Percentiles rank a stretch among this genome's conserved stretches.
Conservation (phyloP, 169 alveolate species). For the Plasmodium blacklocki region DNA sequence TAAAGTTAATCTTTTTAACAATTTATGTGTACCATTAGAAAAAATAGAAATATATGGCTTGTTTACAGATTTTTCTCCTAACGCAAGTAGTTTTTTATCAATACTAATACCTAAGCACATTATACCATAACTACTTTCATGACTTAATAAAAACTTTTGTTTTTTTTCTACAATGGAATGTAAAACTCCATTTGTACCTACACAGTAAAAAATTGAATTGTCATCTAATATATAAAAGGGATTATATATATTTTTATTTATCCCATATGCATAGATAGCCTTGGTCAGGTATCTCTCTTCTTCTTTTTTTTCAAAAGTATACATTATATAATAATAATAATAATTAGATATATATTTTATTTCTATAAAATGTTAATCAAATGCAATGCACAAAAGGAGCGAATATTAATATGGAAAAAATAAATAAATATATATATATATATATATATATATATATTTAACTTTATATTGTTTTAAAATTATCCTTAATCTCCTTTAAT, state of each 20-base stretch:
- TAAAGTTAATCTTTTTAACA: slow-evolving; percentile 37
- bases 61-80: slow-evolving; percentile 61
- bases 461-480: background rate
- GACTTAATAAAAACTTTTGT: slow-evolving; percentile 53
- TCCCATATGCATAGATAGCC: slow-evolving; percentile 73
- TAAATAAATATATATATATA: background rate
- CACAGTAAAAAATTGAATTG: slow-evolving; percentile 43
- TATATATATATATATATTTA: background rate
- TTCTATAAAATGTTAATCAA: too few relatives aligned
- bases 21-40: slow-evolving; percentile 13
- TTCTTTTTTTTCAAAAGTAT: slow-evolving; percentile 26
- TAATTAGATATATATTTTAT: too few relatives aligned
- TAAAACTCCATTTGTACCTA: slow-evolving; percentile 68
- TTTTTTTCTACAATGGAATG: slow-evolving; percentile 47
- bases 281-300: slow-evolving; percentile 49
- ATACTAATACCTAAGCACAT: slow-evolving; percentile 58
- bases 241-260: slow-evolving; percentile 39
- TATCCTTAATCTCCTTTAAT: too few relatives aligned
- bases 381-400: too few relatives aligned
- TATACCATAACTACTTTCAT: slow-evolving; percentile 66
- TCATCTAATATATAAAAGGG: slow-evolving; percentile 60
- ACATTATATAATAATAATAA: slow-evolving; percentile 19
- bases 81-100: slow-evolving; percentile 58
- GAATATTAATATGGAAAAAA: too few relatives aligned
- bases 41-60: slow-evolving; percentile 65